Evolutionary conservation across 2,329 filamentous ascomycete species (phyloP).

Genomic region (Talaromyces albobiverticillius): DNA sequence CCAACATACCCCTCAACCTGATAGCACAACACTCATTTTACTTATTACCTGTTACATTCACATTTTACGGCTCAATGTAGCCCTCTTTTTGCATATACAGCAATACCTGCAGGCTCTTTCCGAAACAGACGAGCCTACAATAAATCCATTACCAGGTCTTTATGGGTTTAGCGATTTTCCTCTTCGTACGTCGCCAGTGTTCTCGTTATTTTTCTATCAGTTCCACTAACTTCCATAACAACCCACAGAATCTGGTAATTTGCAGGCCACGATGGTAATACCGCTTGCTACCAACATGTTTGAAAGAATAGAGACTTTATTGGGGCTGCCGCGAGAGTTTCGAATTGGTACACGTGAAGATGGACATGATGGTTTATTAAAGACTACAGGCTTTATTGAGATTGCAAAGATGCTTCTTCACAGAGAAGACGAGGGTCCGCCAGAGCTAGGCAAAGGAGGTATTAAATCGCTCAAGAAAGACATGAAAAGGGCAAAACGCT

Average conservation of each 20-base stretch:
- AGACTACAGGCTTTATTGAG: neutral
- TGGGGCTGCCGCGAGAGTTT: constrained; percentile 4
- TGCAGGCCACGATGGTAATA: neutral
- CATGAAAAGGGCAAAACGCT: constrained; percentile 2
- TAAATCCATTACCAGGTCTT: neutral
- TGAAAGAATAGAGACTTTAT: constrained; percentile 2
- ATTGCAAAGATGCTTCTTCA: neutral
- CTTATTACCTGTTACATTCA: constrained; percentile 1
- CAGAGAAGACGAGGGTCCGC: neutral
- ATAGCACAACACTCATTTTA: neutral
- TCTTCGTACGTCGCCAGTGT: neutral
- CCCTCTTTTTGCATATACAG: constrained; percentile 1
- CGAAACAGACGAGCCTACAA: neutral
- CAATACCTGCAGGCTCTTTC: neutral
- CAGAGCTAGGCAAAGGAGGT: neutral
- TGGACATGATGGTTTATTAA: neutral
- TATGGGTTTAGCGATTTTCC: constrained; percentile 1
- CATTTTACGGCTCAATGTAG: neutral
- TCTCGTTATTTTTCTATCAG: neutral
- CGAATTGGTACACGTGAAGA: neutral
- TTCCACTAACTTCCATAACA: neutral
- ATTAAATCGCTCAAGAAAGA: neutral
- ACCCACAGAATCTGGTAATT: neutral
- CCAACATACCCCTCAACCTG: neutral
- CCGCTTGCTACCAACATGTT: constrained; percentile 1